Conservation (phyloP, 2,329 filamentous ascomycete species). For the Alternaria arbusti region DNA sequence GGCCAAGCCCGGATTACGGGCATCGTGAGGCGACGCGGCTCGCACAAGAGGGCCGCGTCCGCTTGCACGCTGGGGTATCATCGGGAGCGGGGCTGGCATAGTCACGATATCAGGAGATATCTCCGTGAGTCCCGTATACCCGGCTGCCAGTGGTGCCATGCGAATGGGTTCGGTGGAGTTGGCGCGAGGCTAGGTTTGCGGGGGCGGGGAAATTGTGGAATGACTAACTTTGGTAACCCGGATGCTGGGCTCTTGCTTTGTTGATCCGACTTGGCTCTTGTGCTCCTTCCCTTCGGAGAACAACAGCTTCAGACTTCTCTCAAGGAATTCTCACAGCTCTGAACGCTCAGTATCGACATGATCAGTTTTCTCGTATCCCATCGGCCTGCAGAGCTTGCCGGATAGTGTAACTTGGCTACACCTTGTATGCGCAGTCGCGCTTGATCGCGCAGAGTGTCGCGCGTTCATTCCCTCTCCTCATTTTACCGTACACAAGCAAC, state of each 20-base stretch:
- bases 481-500: too few relatives aligned
- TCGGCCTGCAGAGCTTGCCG: too few relatives aligned
- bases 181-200: conserved; percentile 15
- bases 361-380: background rate
- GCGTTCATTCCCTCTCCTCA: background rate
- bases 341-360: background rate
- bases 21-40: conserved; percentile 4
- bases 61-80: background rate
- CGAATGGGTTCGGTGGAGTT: conserved; percentile 2
- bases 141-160: conserved; percentile 7
- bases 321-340: too few relatives aligned
- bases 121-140: conserved; percentile 6
- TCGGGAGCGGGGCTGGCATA: conserved; percentile 4
- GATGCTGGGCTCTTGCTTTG: conserved; percentile 2
- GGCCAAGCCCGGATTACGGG: background rate
- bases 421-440: too few relatives aligned
- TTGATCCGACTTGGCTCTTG: background rate
- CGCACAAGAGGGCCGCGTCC: conserved; percentile 11
- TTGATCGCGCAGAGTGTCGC: background rate
- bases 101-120: background rate
- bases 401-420: too few relatives aligned
- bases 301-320: too few relatives aligned
- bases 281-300: background rate
- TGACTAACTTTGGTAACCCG: conserved; percentile 6
- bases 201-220: conserved; percentile 51